A percentile compares a stretch with the other conserved stretches of the same genome.
Evolutionary conservation across 495 filamentous ascomycete species (phyloP).

Genomic region (Paragyromitra xinjiangensis): DNA sequence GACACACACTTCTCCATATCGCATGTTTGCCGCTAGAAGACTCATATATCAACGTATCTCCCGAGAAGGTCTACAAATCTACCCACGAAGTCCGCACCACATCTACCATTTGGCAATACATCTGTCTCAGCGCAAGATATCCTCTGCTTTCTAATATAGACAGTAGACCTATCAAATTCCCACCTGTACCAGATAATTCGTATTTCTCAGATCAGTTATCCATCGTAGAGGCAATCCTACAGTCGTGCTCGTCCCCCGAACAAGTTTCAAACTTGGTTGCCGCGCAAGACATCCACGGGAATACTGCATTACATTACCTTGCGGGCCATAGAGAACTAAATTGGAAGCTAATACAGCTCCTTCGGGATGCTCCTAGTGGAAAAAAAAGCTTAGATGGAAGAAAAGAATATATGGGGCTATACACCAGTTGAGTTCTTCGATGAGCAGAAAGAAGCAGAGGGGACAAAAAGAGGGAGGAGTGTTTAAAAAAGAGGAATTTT

Average conservation of each 20-base stretch:
- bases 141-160: background rate
- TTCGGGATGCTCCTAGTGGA: background rate
- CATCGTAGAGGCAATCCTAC: background rate
- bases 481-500: background rate
- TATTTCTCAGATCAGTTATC: background rate
- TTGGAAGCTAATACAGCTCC: constrained; percentile 9
- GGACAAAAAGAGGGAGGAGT: background rate
- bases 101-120: background rate
- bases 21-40: background rate
- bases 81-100: background rate
- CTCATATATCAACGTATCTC: background rate
- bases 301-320: background rate
- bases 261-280: background rate
- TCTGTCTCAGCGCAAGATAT: background rate
- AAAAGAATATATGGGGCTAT: constrained; percentile 1
- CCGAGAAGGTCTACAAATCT: background rate
- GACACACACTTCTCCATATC: background rate
- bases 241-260: background rate
- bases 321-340: background rate
- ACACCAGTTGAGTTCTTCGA: background rate
- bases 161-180: background rate
- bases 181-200: background rate
- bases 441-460: background rate
- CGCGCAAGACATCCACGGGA: constrained; percentile 1
- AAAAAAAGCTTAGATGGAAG: background rate